Evolutionary conservation across 179 eudicot genomes (phyloP).

Genomic region (Patellifolia procumbens): DNA sequence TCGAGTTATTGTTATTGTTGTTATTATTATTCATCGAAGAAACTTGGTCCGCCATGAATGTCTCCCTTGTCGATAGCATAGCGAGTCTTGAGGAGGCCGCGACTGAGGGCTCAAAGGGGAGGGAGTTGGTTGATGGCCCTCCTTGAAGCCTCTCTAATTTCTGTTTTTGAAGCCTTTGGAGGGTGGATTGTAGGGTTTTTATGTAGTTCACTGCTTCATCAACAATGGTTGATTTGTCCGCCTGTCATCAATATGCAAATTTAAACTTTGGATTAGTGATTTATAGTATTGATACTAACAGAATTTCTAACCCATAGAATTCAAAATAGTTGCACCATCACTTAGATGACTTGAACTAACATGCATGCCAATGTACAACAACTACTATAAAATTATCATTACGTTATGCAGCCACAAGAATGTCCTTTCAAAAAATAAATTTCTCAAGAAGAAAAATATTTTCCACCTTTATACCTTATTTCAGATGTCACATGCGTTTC

Average conservation of each 20-base stretch:
- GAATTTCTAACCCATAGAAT: no score
- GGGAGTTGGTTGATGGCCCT: background rate
- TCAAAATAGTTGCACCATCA: no score
- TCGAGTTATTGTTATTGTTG: background rate
- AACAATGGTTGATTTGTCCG: constrained; percentile 77
- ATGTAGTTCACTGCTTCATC: constrained; percentile 75
- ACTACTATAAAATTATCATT: no score
- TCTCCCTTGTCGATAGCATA: constrained; percentile 41
- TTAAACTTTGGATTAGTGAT: background rate
- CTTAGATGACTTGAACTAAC: no score
- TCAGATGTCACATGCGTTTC: background rate
- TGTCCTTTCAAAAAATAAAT: no score
- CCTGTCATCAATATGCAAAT: constrained; percentile 42
- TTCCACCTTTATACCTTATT: no score
- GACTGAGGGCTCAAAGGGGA: constrained; percentile 27
- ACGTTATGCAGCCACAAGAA: no score
- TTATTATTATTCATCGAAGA: constrained; percentile 23
- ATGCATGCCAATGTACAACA: no score
- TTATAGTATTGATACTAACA: no score
- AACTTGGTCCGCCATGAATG: constrained; percentile 62
- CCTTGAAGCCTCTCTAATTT: constrained; percentile 56
- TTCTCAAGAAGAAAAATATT: no score
- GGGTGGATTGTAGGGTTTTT: constrained; percentile 45
- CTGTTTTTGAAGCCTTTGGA: constrained; percentile 54
- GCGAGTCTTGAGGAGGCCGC: constrained; percentile 33